phyloP scores from a whole-genome alignment of 768 basidiomycete genomes.

The Mycena chlorophos region DNA sequence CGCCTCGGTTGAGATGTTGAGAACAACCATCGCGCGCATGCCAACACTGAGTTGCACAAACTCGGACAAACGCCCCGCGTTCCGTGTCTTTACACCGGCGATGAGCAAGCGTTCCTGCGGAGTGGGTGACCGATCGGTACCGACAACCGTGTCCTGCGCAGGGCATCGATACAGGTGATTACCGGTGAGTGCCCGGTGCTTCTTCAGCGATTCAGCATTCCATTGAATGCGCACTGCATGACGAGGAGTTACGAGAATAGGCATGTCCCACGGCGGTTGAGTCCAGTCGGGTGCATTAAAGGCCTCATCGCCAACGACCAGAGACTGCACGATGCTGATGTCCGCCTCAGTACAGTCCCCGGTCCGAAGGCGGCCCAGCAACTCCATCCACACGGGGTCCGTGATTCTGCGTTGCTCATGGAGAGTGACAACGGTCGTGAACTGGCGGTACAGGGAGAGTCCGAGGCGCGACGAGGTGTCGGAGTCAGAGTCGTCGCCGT shows the following conservation, averaged over 20 bases:
- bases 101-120: neutral
- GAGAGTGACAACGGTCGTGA: conserved; percentile 36
- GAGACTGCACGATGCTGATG: conserved; percentile 24
- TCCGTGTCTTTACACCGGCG: neutral
- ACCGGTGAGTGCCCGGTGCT: neutral
- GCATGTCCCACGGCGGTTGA: neutral
- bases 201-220: neutral
- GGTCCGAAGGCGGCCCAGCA: conserved; percentile 29
- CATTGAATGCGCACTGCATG: neutral
- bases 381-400: conserved; percentile 33
- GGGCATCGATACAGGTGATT: neutral
- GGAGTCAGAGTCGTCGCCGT: conserved; percentile 1
- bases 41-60: conserved; percentile 27
- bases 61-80: conserved; percentile 11
- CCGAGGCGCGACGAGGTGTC: conserved; percentile 19
- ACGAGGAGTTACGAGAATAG: conserved; percentile 1
- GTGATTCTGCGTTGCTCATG: conserved; percentile 35
- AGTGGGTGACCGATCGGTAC: conserved; percentile 5
- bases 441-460: conserved; percentile 27
- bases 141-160: neutral
- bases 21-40: conserved; percentile 34
- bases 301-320: conserved; percentile 12
- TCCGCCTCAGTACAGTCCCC: conserved; percentile 32
- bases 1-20: conserved; percentile 2
- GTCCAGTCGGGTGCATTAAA: neutral